A percentile compares a stretch with the other conserved stretches of the same genome.
phyloP scores from a whole-genome alignment of 106 monocot species.

The Acorus calamus region DNA sequence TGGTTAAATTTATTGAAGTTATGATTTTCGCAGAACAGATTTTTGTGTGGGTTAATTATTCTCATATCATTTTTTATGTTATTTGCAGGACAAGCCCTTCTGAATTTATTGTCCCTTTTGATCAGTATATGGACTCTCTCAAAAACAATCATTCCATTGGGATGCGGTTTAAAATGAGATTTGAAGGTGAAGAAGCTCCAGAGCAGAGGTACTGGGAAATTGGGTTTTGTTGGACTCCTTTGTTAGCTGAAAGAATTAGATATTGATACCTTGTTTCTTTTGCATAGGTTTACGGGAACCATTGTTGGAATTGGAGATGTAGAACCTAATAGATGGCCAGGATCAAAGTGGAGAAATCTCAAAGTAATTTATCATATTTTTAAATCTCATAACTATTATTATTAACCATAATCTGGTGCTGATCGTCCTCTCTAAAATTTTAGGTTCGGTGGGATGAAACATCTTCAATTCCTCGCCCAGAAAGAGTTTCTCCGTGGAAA shows the following conservation, averaged over 20 bases:
- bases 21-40: too few species aligned
- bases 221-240: too few species aligned
- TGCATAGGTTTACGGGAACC: conserved; percentile 50
- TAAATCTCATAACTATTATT: too few species aligned
- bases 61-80: not conserved
- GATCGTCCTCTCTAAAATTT: not conserved
- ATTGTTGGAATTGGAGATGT: conserved; percentile 44
- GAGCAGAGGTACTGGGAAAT: conserved; percentile 38
- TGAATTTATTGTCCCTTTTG: conserved; percentile 50
- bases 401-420: not conserved
- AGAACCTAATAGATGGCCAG: conserved; percentile 37
- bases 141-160: conserved; percentile 47
- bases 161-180: conserved; percentile 66
- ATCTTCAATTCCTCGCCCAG: conserved; percentile 43
- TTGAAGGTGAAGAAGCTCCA: conserved; percentile 69
- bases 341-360: conserved; percentile 52
- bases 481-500: conserved; percentile 60
- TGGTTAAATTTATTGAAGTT: too few species aligned
- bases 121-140: conserved; percentile 45
- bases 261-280: not conserved
- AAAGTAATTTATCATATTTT: conserved; percentile 17
- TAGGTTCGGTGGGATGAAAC: conserved; percentile 64
- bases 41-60: too few species aligned
- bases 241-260: too few species aligned
- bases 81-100: conserved; percentile 44